These are phyloP conservation scores for Podospora tetraspora DNA, from an alignment of 495 filamentous ascomycete species.

Conservation along the genomic window DNA sequence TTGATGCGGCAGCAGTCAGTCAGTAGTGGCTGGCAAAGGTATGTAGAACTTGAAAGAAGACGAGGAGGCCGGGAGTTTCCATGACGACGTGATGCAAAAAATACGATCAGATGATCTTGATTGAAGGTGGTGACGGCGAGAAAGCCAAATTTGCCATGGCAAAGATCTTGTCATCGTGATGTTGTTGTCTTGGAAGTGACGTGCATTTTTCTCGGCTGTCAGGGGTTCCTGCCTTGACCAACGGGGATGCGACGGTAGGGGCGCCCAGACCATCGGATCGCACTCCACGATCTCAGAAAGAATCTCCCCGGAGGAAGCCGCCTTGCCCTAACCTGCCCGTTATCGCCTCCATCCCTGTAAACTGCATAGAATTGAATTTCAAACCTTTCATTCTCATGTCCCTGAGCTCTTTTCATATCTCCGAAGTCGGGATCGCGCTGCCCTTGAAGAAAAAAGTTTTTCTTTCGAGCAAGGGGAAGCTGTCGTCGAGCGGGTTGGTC, in stretches of 20 bases:
- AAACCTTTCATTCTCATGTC: not conserved
- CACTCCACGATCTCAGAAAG: not conserved
- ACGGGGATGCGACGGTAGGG: not conserved
- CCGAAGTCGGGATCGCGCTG: slow-evolving; percentile 13
- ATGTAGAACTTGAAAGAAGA: not conserved
- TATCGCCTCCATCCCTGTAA: not conserved
- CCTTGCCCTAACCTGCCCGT: not conserved
- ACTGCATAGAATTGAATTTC: not conserved
- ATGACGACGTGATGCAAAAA: not conserved
- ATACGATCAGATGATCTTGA: not conserved
- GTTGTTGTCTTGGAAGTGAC: not conserved
- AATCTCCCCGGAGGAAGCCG: not conserved
- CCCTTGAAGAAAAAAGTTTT: not conserved
- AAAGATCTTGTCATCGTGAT: not conserved
- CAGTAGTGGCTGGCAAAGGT: not conserved
- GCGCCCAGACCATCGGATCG: not conserved
- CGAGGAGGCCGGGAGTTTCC: not conserved
- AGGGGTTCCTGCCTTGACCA: not conserved
- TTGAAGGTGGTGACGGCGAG: not conserved
- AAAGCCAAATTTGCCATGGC: not conserved
- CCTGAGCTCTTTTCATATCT: not conserved
- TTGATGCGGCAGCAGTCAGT: too few relatives aligned
- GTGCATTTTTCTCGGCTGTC: not conserved
- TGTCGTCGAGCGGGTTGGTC: not conserved
- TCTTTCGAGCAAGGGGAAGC: not conserved